Evolutionary conservation across 2,329 filamentous ascomycete species (phyloP).

Genomic region (Exophiala alcalophila): DNA sequence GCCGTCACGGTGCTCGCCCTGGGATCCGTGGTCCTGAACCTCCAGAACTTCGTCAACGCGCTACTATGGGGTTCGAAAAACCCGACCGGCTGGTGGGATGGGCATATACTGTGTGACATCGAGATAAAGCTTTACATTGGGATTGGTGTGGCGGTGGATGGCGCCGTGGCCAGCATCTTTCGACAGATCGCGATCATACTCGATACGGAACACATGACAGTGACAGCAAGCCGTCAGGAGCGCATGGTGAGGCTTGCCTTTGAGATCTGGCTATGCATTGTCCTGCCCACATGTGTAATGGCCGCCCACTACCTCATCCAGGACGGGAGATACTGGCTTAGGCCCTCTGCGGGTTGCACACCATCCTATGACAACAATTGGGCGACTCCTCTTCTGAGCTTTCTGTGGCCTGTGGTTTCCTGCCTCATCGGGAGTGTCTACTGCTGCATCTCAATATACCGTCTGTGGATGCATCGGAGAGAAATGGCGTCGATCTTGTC

Average conservation of each 20-base stretch:
- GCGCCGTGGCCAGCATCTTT: slow-evolving; percentile 57
- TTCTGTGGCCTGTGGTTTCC: slow-evolving; percentile 57
- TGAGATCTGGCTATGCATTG: slow-evolving; percentile 56
- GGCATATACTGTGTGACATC: slow-evolving; percentile 62
- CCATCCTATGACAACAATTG: slow-evolving; percentile 56
- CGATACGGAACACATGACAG: slow-evolving; percentile 54
- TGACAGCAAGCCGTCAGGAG: slow-evolving; percentile 51
- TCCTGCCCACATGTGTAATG: slow-evolving; percentile 55
- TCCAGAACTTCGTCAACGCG: slow-evolving; percentile 60
- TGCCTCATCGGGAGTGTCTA: slow-evolving; percentile 55
- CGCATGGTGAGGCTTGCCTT: slow-evolving; percentile 47
- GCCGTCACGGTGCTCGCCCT: slow-evolving; percentile 56
- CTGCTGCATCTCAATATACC: slow-evolving; percentile 60
- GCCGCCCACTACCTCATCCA: slow-evolving; percentile 60
- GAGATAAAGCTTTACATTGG: slow-evolving; percentile 58
- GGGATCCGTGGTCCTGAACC: slow-evolving; percentile 56
- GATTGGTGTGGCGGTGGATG: slow-evolving; percentile 51
- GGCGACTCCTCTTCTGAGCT: slow-evolving; percentile 53
- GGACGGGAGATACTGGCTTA: slow-evolving; percentile 55
- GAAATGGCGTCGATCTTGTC: slow-evolving; percentile 58
- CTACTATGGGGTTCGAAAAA: slow-evolving; percentile 63
- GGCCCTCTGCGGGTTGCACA: slow-evolving; percentile 42
- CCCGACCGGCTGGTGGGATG: slow-evolving; percentile 54
- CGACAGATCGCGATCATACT: slow-evolving; percentile 59
- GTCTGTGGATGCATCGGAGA: slow-evolving; percentile 59